A percentile compares a stretch with the other conserved stretches of the same genome.
These are phyloP conservation scores for Pholiota adiposa DNA, from an alignment of 1,284 basidiomycete species.

Conservation along the genomic window DNA sequence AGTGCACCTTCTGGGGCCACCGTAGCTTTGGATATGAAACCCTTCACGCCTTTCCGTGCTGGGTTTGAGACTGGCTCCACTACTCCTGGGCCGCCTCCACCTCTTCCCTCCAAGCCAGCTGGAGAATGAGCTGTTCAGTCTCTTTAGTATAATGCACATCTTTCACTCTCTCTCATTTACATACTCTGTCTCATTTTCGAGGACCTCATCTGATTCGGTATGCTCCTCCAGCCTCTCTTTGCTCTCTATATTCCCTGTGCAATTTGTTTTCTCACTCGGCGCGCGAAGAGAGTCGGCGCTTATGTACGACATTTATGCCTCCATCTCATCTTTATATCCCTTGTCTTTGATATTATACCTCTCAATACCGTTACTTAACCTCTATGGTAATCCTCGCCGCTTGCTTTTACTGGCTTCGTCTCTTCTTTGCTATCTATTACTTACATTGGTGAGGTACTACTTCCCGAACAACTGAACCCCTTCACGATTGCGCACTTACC, in stretches of 20 bases:
- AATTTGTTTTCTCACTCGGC: not conserved
- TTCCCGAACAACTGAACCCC: too few relatives aligned
- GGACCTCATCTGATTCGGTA: not conserved
- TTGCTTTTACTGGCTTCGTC: not conserved
- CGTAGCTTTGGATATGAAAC: conserved; percentile 36
- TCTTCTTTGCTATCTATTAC: not conserved
- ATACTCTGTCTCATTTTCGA: not conserved
- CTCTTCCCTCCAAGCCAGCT: conserved; percentile 42
- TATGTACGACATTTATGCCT: not conserved
- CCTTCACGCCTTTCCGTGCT: conserved; percentile 48
- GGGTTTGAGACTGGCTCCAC: conserved; percentile 32
- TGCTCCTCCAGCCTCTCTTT: not conserved
- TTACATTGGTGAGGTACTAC: too few relatives aligned
- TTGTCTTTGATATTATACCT: conserved; percentile 4
- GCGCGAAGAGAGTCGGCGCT: not conserved
- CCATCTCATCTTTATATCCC: conserved; percentile 6
- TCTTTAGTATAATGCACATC: not conserved
- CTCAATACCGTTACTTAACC: not conserved
- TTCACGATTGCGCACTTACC: too few relatives aligned
- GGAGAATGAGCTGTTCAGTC: conserved; percentile 10
- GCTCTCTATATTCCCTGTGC: not conserved
- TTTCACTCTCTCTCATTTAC: not conserved
- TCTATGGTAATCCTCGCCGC: not conserved
- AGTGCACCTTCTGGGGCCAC: conserved; percentile 17
- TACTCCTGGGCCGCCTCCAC: conserved; percentile 37